phyloP scores from a whole-genome alignment of 2,329 filamentous ascomycete genomes.

The Paraphoma sp. region DNA sequence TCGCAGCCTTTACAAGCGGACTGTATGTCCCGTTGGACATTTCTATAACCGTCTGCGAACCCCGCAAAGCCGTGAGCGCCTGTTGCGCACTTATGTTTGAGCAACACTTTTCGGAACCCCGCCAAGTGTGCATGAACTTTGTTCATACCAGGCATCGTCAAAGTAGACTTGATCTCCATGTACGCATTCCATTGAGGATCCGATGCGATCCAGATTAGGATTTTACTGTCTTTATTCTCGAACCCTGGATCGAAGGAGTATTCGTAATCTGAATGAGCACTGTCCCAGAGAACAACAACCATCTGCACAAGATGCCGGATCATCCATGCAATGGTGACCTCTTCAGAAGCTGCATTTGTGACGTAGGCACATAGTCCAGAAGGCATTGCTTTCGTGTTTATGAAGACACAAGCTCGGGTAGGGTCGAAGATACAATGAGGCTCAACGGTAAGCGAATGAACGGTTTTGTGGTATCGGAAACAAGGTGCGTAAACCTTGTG shows the following conservation, averaged over 20 bases:
- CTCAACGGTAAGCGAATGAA: background rate
- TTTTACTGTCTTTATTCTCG: background rate
- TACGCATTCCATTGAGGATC: background rate
- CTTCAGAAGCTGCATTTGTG: background rate
- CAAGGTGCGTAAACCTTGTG: background rate
- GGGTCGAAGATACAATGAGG: background rate
- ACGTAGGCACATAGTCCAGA: background rate
- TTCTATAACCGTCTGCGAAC: background rate
- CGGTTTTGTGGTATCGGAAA: background rate
- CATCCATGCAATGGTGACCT: background rate
- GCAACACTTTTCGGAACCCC: background rate
- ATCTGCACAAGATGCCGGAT: slow-evolving; percentile 1
- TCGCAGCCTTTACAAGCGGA: background rate
- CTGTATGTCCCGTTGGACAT: background rate
- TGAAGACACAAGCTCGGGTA: background rate
- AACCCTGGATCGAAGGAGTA: background rate
- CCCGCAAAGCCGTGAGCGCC: background rate
- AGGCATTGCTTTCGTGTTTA: background rate
- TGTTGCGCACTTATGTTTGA: background rate
- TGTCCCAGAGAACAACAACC: background rate
- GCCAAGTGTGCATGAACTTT: background rate
- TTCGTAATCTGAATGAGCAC: background rate
- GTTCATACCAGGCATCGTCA: background rate
- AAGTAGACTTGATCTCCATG: background rate
- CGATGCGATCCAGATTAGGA: background rate